Base-by-base conservation (phyloP, 306 rosid species). In the Carpinus viminea region DNA sequence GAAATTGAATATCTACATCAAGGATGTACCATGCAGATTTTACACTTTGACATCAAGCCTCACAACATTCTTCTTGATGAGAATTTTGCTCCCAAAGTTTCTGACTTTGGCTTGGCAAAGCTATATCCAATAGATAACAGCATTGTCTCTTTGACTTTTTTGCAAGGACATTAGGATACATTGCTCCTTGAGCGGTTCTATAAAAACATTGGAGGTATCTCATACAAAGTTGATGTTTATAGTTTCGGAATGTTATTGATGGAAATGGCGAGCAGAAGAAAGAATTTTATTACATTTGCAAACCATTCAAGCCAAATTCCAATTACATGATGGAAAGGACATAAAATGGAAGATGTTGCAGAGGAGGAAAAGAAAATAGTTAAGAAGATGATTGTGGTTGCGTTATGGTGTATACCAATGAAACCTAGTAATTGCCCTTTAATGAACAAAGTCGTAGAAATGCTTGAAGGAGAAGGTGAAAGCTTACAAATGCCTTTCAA, bases 301-400 rank as follows among this genome's bases (percentile, higher is more conserved):
- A 2, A 31, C 34, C 34, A 31, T 31, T 31, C 34, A 31, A 31
- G 34, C 34, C 34, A 31, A 31, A 1, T 31, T 31, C 34, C 53
- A 43, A 52, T 21, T 55, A 1, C 2, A 28, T 5, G 9, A 73
- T 9, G 51, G 62, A 17, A 34, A 52, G 4, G 52, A 53, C 31
- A 15, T 41, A 20, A 74, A 8, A 41, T 76, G 5, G 61, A 17
- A 28, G 56, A 51, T 60, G 59, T 4, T 2, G 5, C 5, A 0
- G 77, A 59, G 66, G 0, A 52, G 0, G 81, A 81, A 12, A 53
- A 17, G 8, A 28, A 71, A 17, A 18, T 31, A 59, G 73, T 59
- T 59, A 76, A 62, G 61, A 76, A 70, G 41, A 71, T 81, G 81
- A 5, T 70, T 41, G 26, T 53, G 26, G 74, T 76, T 21, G 78